Evolutionary conservation across 495 filamentous ascomycete genomes (phyloP).

Genomic region (Mytilinidion resinicola): DNA sequence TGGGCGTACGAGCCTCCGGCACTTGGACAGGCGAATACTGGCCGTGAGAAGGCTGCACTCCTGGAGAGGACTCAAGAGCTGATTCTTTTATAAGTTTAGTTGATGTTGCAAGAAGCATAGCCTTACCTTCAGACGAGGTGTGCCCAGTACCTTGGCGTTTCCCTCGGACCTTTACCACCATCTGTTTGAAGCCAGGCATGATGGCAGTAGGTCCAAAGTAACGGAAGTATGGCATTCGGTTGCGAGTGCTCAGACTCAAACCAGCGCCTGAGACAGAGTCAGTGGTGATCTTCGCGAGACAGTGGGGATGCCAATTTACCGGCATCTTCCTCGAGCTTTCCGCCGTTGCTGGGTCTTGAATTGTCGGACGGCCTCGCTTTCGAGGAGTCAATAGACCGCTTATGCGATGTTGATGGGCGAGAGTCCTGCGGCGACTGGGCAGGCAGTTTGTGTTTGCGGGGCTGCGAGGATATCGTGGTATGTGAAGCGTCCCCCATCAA

Average conservation of each 20-base stretch:
- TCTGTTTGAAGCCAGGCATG: slow-evolving; percentile 86
- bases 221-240: slow-evolving; percentile 78
- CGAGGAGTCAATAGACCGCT: slow-evolving; percentile 1
- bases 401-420: slow-evolving; percentile 15
- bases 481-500: slow-evolving; percentile 9
- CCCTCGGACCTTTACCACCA: slow-evolving; percentile 71
- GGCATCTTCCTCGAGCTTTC: slow-evolving; percentile 23
- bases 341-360: too few relatives aligned
- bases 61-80: slow-evolving; percentile 27
- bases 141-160: slow-evolving; percentile 45
- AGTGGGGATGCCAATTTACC: neutral
- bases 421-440: neutral
- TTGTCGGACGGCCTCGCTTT: slow-evolving; percentile 1
- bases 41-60: slow-evolving; percentile 36
- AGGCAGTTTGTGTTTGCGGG: slow-evolving; percentile 6
- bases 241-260: slow-evolving; percentile 38
- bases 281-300: too few relatives aligned
- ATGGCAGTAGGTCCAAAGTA: slow-evolving; percentile 88
- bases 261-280: neutral
- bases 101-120: neutral
- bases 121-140: slow-evolving; percentile 39
- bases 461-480: slow-evolving; percentile 1
- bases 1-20: slow-evolving; percentile 43
- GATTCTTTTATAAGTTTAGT: neutral
- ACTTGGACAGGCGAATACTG: slow-evolving; percentile 42